Percentiles rank a stretch among this genome's conserved stretches.
These are phyloP conservation scores for Penicillium ucsense DNA, from an alignment of 495 filamentous ascomycete species.

Conservation along the genomic window DNA sequence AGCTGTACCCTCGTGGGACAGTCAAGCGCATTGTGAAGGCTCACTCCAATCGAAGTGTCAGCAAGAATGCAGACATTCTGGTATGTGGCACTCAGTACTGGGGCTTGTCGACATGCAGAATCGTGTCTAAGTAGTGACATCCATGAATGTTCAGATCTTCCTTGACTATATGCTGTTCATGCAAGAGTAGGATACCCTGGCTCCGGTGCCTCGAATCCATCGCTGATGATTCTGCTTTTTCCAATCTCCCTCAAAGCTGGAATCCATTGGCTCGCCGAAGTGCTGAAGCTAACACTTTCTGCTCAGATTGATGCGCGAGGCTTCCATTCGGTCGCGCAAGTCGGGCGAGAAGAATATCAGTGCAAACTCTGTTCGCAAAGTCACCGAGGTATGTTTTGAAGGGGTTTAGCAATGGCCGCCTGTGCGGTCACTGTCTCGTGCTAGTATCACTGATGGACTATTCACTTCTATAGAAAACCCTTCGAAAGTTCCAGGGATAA, in stretches of 20 bases:
- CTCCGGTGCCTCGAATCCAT: not conserved
- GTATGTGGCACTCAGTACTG: constrained; percentile 36
- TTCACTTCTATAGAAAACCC: constrained; percentile 42
- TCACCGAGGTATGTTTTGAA: constrained; percentile 51
- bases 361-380: constrained; percentile 65
- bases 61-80: constrained; percentile 81
- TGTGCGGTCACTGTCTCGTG: not conserved
- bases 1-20: constrained; percentile 75
- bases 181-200: constrained; percentile 53
- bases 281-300: not conserved
- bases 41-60: constrained; percentile 66
- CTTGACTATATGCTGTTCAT: constrained; percentile 86
- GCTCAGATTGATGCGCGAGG: constrained; percentile 71
- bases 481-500: constrained; percentile 73
- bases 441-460: constrained; percentile 6
- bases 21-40: constrained; percentile 86
- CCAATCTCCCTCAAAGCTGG: not conserved
- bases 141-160: constrained; percentile 51
- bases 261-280: not conserved
- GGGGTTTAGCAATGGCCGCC: not conserved
- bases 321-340: constrained; percentile 65
- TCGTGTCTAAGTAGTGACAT: not conserved
- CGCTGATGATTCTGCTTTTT: not conserved
- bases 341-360: constrained; percentile 62
- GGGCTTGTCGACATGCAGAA: too few relatives aligned